phyloP scores from a whole-genome alignment of 345 rosid species.

The Viola odorata region DNA sequence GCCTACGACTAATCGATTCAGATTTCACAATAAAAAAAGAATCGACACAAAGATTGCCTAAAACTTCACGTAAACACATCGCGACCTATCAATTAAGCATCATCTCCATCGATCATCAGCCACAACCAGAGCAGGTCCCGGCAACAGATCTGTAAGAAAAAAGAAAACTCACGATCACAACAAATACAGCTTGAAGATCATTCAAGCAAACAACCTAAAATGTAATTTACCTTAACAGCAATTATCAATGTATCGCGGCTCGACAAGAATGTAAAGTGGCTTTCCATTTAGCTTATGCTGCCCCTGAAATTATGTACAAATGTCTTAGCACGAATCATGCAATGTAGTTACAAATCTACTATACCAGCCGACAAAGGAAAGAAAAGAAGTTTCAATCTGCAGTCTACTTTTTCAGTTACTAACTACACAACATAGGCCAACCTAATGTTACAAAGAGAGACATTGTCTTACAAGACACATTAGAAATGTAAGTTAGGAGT shows the following conservation, averaged over 20 bases:
- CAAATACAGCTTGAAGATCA: neutral
- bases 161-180: neutral
- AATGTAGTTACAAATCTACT: neutral
- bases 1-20: constrained; percentile 11
- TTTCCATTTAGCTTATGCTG: constrained; percentile 58
- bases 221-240: constrained; percentile 22
- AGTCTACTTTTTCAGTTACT: no score
- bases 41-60: constrained; percentile 2
- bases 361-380: neutral
- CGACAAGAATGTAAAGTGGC: constrained; percentile 48
- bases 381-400: no score
- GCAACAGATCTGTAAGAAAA: constrained; percentile 2
- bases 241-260: constrained; percentile 49
- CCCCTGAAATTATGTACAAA: constrained; percentile 32
- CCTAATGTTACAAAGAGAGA: no score
- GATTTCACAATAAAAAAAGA: constrained; percentile 11
- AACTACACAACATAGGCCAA: no score
- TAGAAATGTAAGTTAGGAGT: no score
- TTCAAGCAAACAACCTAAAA: no score
- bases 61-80: neutral
- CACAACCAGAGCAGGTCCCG: constrained; percentile 26
- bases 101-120: constrained; percentile 16
- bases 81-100: constrained; percentile 19
- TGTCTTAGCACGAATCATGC: neutral
- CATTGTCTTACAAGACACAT: no score